Base-by-base conservation (phyloP, 805 yeast genomes). In the Ogataea populi-albae region DNA sequence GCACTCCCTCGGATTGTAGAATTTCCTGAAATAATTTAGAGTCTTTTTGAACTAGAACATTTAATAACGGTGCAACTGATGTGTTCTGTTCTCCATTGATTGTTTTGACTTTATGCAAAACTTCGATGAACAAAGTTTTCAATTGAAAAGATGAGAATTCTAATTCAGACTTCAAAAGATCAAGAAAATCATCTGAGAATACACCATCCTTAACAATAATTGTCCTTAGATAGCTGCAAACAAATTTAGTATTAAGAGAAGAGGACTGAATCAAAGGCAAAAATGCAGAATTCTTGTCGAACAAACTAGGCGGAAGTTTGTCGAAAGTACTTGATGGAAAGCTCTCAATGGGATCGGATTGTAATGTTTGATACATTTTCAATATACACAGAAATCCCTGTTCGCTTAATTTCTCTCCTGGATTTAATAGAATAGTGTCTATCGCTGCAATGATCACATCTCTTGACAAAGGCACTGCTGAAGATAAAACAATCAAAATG, bases 401-500 rank as follows among this genome's bases (percentile, higher is more conserved):
- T 26, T 33, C 18, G 9, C 44, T 43, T 5, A 49, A 17, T n/a
- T 29, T 33, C 4, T 40, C 34, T 15, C 32, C 46, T 6, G 46
- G 43, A 14, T 48, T 38, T n/a, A 48, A 12, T 18, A 78, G 60
- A 17, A 84, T 71, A 2, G 84, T 77, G 41, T 73, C 77, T 22
- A 75, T 67, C 1, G 85, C 75, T 5, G 88, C 87, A 33, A 71
- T 61, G 12, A 77, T 61, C 11, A 84, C 74, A 10, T 70, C 69
- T 45, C 60, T 66, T 5, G 75, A 66, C 26, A 93, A 68, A 5
- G 86, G 82, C 32, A 80, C 71, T 30, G 91, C 81, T 3, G 91
- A 70, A 5, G 83, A 74, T 34, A 89, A 64, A 2, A 91, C 96
- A 0, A 91, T 75, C 17, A 91, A 56, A 10, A 88, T 68, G 31